Conservation (phyloP, 2,329 filamentous ascomycete species). For the Colletotrichum navitas region DNA sequence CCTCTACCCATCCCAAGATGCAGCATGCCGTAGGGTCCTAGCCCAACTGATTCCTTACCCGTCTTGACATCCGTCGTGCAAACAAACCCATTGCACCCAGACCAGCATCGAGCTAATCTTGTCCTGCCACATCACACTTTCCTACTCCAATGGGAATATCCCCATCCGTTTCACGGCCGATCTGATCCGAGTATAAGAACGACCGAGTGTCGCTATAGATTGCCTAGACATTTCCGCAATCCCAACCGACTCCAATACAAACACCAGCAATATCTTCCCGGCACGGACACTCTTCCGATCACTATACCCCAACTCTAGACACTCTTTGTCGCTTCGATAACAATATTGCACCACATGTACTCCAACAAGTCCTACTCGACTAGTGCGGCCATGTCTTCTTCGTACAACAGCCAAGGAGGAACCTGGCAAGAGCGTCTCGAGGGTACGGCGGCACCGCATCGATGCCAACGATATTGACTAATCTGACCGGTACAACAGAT, state of each 20-base stretch:
- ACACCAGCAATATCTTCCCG: background rate
- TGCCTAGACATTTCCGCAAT: constrained; percentile 19
- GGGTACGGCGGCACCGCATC: constrained; percentile 55
- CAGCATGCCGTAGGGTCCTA: constrained; percentile 44
- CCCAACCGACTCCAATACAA: constrained; percentile 18
- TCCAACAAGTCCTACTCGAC: constrained; percentile 39
- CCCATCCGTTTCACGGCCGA: constrained; percentile 35
- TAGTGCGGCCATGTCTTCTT: constrained; percentile 38
- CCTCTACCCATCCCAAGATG: constrained; percentile 42
- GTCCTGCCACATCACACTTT: constrained; percentile 41
- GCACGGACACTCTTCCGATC: background rate
- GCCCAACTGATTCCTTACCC: constrained; percentile 42
- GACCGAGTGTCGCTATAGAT: constrained; percentile 22
- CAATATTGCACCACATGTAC: constrained; percentile 35
- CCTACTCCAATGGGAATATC: constrained; percentile 40
- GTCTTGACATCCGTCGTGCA: constrained; percentile 37
- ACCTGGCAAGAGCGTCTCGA: constrained; percentile 70
- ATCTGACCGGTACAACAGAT: constrained; percentile 56
- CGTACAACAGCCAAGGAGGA: constrained; percentile 39
- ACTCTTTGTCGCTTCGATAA: constrained; percentile 21
- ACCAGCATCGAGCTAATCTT: constrained; percentile 41
- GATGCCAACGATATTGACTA: background rate
- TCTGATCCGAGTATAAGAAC: constrained; percentile 41
- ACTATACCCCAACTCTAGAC: background rate
- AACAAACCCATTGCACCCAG: constrained; percentile 34